These are phyloP conservation scores for Beauveria medogensis DNA, from an alignment of 2,329 filamentous ascomycete species.

Conservation along the genomic window DNA sequence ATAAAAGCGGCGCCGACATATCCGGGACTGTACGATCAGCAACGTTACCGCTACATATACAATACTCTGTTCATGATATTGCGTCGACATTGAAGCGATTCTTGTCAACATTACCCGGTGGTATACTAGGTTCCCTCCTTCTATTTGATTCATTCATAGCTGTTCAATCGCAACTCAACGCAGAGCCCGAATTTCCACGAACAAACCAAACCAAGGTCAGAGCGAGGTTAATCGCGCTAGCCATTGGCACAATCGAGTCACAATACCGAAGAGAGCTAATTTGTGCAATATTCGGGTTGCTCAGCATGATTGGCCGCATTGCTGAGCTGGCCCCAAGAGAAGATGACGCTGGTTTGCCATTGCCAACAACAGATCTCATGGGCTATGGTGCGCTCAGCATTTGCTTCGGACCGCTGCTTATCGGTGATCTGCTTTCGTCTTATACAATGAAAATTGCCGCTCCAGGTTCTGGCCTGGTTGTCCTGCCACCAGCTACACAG, in stretches of 20 bases:
- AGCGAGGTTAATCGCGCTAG: slow-evolving; percentile 58
- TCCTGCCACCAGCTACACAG: slow-evolving; percentile 6
- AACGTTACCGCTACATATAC: slow-evolving; percentile 52
- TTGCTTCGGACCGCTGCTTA: slow-evolving; percentile 55
- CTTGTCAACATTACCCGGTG: slow-evolving; percentile 54
- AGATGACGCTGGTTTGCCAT: slow-evolving; percentile 41
- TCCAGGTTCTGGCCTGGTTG: slow-evolving; percentile 29
- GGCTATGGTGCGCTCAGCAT: slow-evolving; percentile 55
- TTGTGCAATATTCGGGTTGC: slow-evolving; percentile 57
- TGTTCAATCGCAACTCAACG: slow-evolving; percentile 48
- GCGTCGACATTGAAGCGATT: slow-evolving; percentile 60
- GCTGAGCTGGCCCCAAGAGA: slow-evolving; percentile 47
- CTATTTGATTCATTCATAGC: slow-evolving; percentile 56
- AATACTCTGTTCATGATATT: slow-evolving; percentile 54
- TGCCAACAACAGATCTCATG: slow-evolving; percentile 53
- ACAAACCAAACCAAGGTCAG: slow-evolving; percentile 49
- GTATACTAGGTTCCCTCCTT: slow-evolving; percentile 54
- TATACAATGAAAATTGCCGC: slow-evolving; percentile 40
- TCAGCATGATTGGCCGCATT: slow-evolving; percentile 51
- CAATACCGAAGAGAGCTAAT: slow-evolving; percentile 55
- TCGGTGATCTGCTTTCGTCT: slow-evolving; percentile 47
- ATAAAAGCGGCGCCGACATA: slow-evolving; percentile 40
- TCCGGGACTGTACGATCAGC: slow-evolving; percentile 50
- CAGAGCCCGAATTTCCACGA: slow-evolving; percentile 41
- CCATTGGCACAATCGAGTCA: slow-evolving; percentile 51